Conservation (phyloP, 2,329 filamentous ascomycete genomes). For the Microcyclosporella mali region DNA sequence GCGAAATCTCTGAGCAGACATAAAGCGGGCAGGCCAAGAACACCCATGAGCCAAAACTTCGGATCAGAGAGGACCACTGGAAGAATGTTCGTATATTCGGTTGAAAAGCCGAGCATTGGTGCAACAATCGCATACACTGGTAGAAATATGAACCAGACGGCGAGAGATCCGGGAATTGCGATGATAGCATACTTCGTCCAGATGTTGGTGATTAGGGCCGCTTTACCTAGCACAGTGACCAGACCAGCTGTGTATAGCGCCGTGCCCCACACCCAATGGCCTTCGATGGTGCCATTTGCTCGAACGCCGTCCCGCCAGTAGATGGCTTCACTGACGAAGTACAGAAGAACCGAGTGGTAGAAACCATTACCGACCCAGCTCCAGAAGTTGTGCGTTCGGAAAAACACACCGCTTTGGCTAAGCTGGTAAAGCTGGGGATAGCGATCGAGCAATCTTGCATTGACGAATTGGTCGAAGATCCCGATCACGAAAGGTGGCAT, state of each 20-base stretch:
- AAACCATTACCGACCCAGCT: constrained; percentile 92
- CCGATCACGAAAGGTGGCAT: constrained; percentile 89
- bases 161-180: constrained; percentile 87
- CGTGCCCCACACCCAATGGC: constrained; percentile 97
- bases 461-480: constrained; percentile 96
- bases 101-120: constrained; percentile 72
- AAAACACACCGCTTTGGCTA: constrained; percentile 88
- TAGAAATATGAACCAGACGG: constrained; percentile 86
- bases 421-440: constrained; percentile 95
- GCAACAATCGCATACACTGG: constrained; percentile 81
- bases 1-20: constrained; percentile 84
- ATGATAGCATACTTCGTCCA: constrained; percentile 98
- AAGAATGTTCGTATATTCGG: constrained; percentile 79
- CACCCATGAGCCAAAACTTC: constrained; percentile 84
- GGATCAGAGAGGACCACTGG: constrained; percentile 73
- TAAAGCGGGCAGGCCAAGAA: constrained; percentile 69
- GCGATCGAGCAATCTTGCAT: constrained; percentile 82
- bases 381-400: constrained; percentile 85
- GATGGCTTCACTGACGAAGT: constrained; percentile 74
- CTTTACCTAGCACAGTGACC: constrained; percentile 88
- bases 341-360: constrained; percentile 92
- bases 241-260: constrained; percentile 92
- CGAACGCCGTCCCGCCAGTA: constrained; percentile 76
- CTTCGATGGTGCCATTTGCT: constrained; percentile 71
- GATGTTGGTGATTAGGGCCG: constrained; percentile 88